Conservation (phyloP, 163 green algal genomes). For the Chlorella variabilis region DNA sequence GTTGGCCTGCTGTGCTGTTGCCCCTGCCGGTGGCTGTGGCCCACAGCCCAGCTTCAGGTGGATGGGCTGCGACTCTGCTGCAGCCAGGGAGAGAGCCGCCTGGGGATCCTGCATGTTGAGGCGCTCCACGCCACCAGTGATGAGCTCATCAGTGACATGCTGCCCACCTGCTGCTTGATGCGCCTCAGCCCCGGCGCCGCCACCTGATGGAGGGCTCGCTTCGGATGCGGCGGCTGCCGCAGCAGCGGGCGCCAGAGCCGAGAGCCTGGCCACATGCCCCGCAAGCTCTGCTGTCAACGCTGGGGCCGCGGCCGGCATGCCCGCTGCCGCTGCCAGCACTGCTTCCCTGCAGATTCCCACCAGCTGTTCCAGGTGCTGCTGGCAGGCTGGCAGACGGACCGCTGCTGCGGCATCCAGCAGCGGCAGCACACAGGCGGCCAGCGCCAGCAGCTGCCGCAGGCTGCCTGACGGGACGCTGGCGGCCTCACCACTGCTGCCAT, state of each 20-base stretch:
- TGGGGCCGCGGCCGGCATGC: background rate
- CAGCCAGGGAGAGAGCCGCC: too few species aligned
- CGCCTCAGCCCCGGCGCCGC: too few species aligned
- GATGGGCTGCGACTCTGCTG: background rate
- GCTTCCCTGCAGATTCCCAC: background rate
- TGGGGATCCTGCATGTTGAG: background rate
- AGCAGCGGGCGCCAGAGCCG: conserved; percentile 5
- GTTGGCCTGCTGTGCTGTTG: background rate
- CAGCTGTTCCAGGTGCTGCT: background rate
- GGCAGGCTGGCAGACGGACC: background rate
- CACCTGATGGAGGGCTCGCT: too few species aligned
- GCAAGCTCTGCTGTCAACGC: conserved; percentile 1
- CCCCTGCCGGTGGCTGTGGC: background rate
- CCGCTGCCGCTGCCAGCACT: background rate
- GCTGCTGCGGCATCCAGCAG: conserved; percentile 36
- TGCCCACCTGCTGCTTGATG: background rate
- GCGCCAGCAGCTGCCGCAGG: conserved; percentile 31
- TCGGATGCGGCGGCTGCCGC: background rate
- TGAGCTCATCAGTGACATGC: too few species aligned
- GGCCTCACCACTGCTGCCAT: background rate
- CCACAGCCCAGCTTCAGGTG: background rate
- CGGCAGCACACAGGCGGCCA: conserved; percentile 41
- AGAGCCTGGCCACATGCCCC: conserved; percentile 15
- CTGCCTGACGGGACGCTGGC: background rate
- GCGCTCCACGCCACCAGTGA: background rate